These are phyloP conservation scores for Terfezia claveryi DNA, from an alignment of 495 filamentous ascomycete species.

Conservation along the genomic window DNA sequence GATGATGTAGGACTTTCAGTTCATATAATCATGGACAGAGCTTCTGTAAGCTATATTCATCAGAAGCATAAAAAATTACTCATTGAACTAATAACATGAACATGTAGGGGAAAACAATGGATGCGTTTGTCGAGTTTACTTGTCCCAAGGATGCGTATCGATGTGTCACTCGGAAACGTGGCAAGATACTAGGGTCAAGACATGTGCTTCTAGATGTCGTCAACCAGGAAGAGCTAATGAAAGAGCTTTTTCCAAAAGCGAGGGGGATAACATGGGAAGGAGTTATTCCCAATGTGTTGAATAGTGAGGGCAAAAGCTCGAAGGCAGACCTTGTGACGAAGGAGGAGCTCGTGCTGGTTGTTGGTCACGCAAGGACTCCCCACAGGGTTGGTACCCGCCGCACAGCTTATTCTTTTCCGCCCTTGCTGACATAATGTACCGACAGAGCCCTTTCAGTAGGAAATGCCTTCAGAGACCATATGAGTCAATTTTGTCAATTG, in stretches of 20 bases:
- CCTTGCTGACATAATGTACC: background rate
- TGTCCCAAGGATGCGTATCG: slow-evolving; percentile 19
- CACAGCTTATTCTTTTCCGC: too few relatives aligned
- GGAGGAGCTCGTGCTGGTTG: slow-evolving; percentile 18
- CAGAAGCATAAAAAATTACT: background rate
- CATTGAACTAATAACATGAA: background rate
- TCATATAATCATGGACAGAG: slow-evolving; percentile 20
- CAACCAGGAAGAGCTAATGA: slow-evolving; percentile 19
- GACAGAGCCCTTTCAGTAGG: slow-evolving; percentile 18
- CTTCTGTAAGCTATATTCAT: slow-evolving; percentile 11
- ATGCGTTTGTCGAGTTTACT: slow-evolving; percentile 19
- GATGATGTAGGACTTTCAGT: slow-evolving; percentile 16
- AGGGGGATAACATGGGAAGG: slow-evolving; percentile 19
- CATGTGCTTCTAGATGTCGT: slow-evolving; percentile 18
- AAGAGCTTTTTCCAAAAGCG: slow-evolving; percentile 18
- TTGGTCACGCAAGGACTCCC: slow-evolving; percentile 19
- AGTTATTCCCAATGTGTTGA: slow-evolving; percentile 13
- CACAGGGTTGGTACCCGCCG: slow-evolving; percentile 10
- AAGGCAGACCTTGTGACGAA: slow-evolving; percentile 13
- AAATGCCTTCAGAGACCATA: slow-evolving; percentile 19
- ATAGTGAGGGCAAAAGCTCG: slow-evolving; percentile 7
- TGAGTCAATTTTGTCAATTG: slow-evolving; percentile 18
- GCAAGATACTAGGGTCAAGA: slow-evolving; percentile 16
- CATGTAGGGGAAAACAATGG: slow-evolving; percentile 19
- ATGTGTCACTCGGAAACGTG: slow-evolving; percentile 18